A percentile compares a stretch with the other conserved stretches of the same genome.
These are phyloP conservation scores for Vaccinium vitisidaea DNA, from an alignment of 148 eudicot genomes.

Conservation along the genomic window DNA sequence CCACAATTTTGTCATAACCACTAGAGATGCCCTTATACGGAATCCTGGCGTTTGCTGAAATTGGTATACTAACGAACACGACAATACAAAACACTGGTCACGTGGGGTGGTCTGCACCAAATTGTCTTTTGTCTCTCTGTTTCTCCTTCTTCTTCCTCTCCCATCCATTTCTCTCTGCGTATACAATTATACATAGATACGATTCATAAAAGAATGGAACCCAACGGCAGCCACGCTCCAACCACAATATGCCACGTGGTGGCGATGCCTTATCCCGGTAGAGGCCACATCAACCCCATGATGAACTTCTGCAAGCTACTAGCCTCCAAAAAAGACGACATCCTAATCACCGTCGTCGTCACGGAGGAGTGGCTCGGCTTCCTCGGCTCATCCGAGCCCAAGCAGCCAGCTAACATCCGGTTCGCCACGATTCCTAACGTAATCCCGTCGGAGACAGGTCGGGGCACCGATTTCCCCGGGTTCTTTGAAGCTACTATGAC, in stretches of 20 bases:
- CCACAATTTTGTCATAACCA: too few relatives aligned
- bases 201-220: neutral
- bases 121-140: too few relatives aligned
- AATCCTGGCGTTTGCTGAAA: too few relatives aligned
- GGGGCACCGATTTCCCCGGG: conserved; percentile 21
- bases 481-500: conserved; percentile 13
- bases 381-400: neutral
- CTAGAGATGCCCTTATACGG: too few relatives aligned
- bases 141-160: too few relatives aligned
- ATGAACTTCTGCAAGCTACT: conserved; percentile 19
- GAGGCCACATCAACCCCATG: conserved; percentile 37
- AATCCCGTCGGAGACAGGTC: conserved; percentile 24
- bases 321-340: neutral
- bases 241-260: conserved; percentile 16
- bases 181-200: too few relatives aligned
- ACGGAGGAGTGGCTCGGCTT: conserved; percentile 41
- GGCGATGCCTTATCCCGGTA: conserved; percentile 27
- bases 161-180: too few relatives aligned
- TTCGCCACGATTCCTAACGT: conserved; percentile 28
- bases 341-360: conserved; percentile 27
- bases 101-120: too few relatives aligned
- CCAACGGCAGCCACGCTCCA: neutral
- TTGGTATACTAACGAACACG: too few relatives aligned
- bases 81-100: too few relatives aligned
- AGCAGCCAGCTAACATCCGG: neutral